Evolutionary conservation across 2,329 filamentous ascomycete genomes (phyloP).

Genomic region (Botrytis hyacinthi): DNA sequence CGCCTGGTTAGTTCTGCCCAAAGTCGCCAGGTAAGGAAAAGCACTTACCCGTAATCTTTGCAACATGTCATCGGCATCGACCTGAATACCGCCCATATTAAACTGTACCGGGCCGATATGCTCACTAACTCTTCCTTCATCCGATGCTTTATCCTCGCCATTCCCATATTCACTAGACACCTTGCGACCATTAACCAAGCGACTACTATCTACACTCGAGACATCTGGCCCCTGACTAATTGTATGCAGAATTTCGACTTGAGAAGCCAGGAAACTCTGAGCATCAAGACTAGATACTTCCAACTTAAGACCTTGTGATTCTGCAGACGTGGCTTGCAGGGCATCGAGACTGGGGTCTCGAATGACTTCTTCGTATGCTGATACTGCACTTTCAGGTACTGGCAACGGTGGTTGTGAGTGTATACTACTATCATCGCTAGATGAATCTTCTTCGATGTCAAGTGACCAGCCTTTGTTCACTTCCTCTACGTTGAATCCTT

Average conservation of each 20-base stretch:
- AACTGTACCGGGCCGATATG: slow-evolving; percentile 95
- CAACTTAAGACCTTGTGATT: slow-evolving; percentile 40
- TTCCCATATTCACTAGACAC: slow-evolving; percentile 26
- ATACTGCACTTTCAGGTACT: slow-evolving; percentile 57
- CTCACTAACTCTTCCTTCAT: slow-evolving; percentile 47
- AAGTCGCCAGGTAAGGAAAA: slow-evolving; percentile 26
- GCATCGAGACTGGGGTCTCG: slow-evolving; percentile 68
- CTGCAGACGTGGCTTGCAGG: slow-evolving; percentile 52
- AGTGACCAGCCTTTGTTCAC: slow-evolving; percentile 83
- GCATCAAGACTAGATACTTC: slow-evolving; percentile 69
- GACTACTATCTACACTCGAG: slow-evolving; percentile 34
- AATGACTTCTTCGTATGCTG: slow-evolving; percentile 76
- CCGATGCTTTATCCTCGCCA: slow-evolving; percentile 29
- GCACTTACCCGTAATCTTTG: slow-evolving; percentile 71
- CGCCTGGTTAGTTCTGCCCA: slow-evolving; percentile 7
- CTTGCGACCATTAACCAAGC: slow-evolving; percentile 30
- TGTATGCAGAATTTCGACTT: slow-evolving; percentile 72
- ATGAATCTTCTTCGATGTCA: slow-evolving; percentile 65
- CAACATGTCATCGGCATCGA: slow-evolving; percentile 91
- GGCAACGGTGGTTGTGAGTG: slow-evolving; percentile 25
- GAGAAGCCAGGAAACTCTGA: slow-evolving; percentile 72
- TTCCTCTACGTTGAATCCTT: slow-evolving; percentile 87
- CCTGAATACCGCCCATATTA: slow-evolving; percentile 96
- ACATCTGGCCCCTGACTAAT: slow-evolving; percentile 56
- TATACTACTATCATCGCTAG: slow-evolving; percentile 37